These are phyloP conservation scores for Glycine soja DNA, from an alignment of 306 rosid genomes.

Conservation along the genomic window DNA sequence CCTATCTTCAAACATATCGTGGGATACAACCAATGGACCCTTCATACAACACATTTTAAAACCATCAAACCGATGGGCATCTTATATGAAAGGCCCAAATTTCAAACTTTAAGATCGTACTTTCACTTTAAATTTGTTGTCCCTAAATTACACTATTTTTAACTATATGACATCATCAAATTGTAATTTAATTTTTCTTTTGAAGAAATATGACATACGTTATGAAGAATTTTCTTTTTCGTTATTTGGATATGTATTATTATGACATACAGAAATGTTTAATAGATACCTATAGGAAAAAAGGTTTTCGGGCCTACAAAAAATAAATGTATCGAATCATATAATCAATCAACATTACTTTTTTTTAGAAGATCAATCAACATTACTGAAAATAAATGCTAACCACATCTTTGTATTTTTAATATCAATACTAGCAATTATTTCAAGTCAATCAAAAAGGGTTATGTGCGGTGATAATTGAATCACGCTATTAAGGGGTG, in stretches of 20 bases:
- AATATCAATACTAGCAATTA: neutral
- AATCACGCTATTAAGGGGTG: neutral
- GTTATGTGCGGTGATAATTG: neutral
- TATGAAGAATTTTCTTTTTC: neutral
- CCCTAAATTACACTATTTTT: neutral
- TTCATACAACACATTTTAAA: neutral
- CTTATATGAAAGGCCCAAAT: slow-evolving; percentile 27
- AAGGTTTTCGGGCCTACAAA: neutral
- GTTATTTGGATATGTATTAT: too few relatives aligned
- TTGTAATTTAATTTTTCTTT: neutral
- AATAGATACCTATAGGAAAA: neutral
- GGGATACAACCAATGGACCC: slow-evolving; percentile 30
- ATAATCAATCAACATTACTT: neutral
- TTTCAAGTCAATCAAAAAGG: neutral
- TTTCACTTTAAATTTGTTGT: neutral
- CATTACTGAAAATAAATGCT: neutral
- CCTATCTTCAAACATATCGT: neutral
- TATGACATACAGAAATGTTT: too few relatives aligned
- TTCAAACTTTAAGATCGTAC: slow-evolving; percentile 2
- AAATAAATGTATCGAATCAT: neutral
- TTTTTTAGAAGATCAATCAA: too few relatives aligned
- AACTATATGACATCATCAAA: neutral
- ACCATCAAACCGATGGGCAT: neutral
- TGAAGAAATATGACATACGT: neutral
- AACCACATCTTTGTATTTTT: neutral